phyloP scores from a whole-genome alignment of 305 asterid species.

The Striga hermonthica region DNA sequence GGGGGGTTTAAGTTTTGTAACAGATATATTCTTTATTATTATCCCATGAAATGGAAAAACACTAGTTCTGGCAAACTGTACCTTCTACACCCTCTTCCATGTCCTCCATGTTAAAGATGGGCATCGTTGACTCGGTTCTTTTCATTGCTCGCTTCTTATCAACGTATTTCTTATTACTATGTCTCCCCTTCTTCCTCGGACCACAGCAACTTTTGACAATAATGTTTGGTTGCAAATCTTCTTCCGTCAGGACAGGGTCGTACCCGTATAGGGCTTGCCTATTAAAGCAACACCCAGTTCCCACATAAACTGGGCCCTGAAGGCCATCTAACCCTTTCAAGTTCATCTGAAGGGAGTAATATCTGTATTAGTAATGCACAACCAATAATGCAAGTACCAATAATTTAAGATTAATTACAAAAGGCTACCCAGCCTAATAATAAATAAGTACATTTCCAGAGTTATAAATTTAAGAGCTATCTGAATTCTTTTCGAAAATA shows the following conservation, averaged over 20 bases:
- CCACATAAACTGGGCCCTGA: conserved; percentile 92
- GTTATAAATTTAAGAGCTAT: no score
- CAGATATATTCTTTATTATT: no score
- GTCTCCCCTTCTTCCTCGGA: conserved; percentile 60
- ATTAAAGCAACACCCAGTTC: conserved; percentile 88
- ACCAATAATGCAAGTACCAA: neutral
- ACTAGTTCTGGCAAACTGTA: conserved; percentile 19
- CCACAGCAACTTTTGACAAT: conserved; percentile 85
- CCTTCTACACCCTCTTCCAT: conserved; percentile 84
- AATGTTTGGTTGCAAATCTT: conserved; percentile 78
- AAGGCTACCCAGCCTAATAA: no score
- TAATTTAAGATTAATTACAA: no score
- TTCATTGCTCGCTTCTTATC: conserved; percentile 59
- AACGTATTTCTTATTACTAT: conserved; percentile 50
- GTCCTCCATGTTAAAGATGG: conserved; percentile 73
- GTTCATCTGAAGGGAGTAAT: conserved; percentile 53
- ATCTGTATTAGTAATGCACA: neutral
- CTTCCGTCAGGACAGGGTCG: conserved; percentile 78
- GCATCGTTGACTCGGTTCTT: conserved; percentile 75
- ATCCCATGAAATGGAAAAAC: no score
- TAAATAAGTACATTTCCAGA: no score
- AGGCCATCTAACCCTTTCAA: conserved; percentile 85
- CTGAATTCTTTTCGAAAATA: no score
- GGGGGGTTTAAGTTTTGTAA: no score
- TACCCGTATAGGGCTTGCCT: conserved; percentile 85